Evolutionary conservation across 306 rosid genomes (phyloP).

Genomic region (Vicia sativa): DNA sequence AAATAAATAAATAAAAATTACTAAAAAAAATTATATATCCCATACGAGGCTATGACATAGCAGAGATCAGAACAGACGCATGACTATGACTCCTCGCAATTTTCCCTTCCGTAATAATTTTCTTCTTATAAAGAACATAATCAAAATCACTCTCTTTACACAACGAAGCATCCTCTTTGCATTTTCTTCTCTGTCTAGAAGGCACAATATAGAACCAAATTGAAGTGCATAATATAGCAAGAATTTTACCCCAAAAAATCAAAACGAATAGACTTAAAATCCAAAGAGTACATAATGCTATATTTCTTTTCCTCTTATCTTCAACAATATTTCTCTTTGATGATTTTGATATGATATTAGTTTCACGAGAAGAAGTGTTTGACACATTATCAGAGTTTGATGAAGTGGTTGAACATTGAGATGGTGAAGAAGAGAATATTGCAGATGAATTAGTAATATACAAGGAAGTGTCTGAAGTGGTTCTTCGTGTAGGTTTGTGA

Average conservation of each 20-base stretch:
- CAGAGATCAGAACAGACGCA: background rate
- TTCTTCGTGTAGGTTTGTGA: background rate
- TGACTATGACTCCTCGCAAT: constrained; percentile 5
- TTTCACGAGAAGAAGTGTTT: background rate
- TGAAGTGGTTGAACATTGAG: background rate
- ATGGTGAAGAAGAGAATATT: background rate
- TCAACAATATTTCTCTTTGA: constrained; percentile 1
- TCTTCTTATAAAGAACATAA: constrained; percentile 17
- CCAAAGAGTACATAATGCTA: background rate
- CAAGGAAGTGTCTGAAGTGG: background rate
- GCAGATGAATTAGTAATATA: background rate
- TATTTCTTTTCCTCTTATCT: constrained; percentile 9
- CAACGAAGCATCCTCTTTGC: background rate
- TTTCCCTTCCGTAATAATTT: constrained; percentile 27
- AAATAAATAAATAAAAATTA: background rate
- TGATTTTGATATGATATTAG: background rate
- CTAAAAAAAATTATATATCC: background rate
- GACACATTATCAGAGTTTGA: background rate
- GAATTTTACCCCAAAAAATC: constrained; percentile 42
- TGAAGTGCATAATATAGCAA: constrained; percentile 34
- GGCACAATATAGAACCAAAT: constrained; percentile 35
- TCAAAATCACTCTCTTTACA: constrained; percentile 5
- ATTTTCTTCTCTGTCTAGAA: background rate
- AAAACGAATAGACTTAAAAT: constrained; percentile 37
- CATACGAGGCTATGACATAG: background rate